Conservation (phyloP, 2,329 filamentous ascomycete genomes). For the Paracamarosporium sp. region DNA sequence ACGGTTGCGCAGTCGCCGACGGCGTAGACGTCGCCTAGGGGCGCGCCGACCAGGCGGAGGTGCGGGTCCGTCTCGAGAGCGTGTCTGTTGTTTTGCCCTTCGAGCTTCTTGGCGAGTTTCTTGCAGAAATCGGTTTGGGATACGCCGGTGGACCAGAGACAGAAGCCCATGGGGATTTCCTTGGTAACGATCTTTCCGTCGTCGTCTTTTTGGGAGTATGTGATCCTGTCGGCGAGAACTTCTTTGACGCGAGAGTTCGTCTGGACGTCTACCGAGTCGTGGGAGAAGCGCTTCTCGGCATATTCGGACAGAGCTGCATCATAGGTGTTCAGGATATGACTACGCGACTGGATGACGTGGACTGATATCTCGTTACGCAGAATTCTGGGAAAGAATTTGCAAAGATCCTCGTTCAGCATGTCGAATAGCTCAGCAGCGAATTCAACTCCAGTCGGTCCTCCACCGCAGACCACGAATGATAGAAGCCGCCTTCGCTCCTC, state of each 20-base stretch:
- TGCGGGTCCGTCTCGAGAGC: constrained; percentile 95
- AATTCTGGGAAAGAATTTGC: constrained; percentile 81
- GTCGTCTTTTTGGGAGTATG: constrained; percentile 83
- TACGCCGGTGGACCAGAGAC: constrained; percentile 96
- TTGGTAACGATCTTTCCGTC: constrained; percentile 81
- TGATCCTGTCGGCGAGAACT: constrained; percentile 80
- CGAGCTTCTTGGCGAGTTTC: constrained; percentile 77
- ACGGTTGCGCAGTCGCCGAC: constrained; percentile 96
- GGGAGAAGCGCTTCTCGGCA: constrained; percentile 87
- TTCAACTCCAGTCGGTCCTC: constrained; percentile 95
- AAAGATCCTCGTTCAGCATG: constrained; percentile 92
- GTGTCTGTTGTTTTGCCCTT: constrained; percentile 83
- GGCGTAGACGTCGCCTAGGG: constrained; percentile 92
- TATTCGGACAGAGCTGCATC: constrained; percentile 93
- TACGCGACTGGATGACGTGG: constrained; percentile 92
- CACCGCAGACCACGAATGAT: constrained; percentile 95
- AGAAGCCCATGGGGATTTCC: constrained; percentile 94
- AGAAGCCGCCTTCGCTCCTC: constrained; percentile 85
- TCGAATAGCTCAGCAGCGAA: constrained; percentile 97
- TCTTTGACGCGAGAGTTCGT: constrained; percentile 95
- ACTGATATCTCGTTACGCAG: constrained; percentile 98
- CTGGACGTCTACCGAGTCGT: constrained; percentile 88
- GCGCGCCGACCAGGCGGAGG: constrained; percentile 85
- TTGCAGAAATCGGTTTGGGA: constrained; percentile 82
- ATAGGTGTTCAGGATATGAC: constrained; percentile 97